A percentile compares a stretch with the other conserved stretches of the same genome.
Conservation (phyloP, 1,139 yeast genomes). For the Lizanozyma gosingica region DNA sequence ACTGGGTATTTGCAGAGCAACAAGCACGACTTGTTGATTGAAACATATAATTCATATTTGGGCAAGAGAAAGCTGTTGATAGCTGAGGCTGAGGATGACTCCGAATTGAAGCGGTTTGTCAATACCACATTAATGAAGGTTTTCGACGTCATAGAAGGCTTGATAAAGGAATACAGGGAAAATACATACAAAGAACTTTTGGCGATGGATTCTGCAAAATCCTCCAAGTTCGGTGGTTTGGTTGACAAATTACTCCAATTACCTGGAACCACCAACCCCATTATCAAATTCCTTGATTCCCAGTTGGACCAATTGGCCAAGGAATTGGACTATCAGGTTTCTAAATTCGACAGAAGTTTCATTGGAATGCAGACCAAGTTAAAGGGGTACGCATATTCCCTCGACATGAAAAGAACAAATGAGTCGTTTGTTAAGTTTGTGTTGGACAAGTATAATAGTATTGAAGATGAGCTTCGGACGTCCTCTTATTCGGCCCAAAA, state of each 20-base stretch:
- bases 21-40: slow-evolving; percentile 31
- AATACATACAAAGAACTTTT: slow-evolving; percentile 30
- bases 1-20: slow-evolving; percentile 21
- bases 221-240: slow-evolving; percentile 25
- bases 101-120: slow-evolving; percentile 5
- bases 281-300: slow-evolving; percentile 26
- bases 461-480: slow-evolving; percentile 27
- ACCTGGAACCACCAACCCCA: slow-evolving; percentile 21
- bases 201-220: slow-evolving; percentile 26
- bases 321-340: slow-evolving; percentile 29
- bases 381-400: slow-evolving; percentile 26
- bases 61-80: not conserved
- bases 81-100: not conserved
- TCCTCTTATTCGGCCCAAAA: slow-evolving; percentile 9
- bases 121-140: slow-evolving; percentile 21
- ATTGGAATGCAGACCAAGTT: slow-evolving; percentile 32
- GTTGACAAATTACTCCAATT: slow-evolving; percentile 33
- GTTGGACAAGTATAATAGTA: slow-evolving; percentile 28
- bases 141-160: slow-evolving; percentile 26
- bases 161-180: slow-evolving; percentile 28
- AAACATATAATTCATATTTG: slow-evolving; percentile 4
- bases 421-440: slow-evolving; percentile 34
- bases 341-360: slow-evolving; percentile 27
- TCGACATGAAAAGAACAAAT: slow-evolving; percentile 22
- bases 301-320: slow-evolving; percentile 26